These are phyloP conservation scores for Quercus aquifolioides DNA, from an alignment of 306 rosid species.

Conservation along the genomic window DNA sequence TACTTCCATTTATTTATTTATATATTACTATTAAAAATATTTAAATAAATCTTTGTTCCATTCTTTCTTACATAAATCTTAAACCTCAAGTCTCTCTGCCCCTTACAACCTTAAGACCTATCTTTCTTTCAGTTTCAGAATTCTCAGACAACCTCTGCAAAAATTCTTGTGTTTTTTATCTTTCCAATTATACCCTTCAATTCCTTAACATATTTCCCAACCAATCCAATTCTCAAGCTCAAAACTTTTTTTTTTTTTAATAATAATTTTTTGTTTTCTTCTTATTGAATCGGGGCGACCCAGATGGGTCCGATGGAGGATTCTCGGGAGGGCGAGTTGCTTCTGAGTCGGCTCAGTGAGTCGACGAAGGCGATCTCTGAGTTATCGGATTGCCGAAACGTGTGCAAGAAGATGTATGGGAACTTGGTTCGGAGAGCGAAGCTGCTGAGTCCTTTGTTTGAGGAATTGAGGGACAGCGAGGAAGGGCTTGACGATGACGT, in stretches of 20 bases:
- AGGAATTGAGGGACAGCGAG: constrained; percentile 77
- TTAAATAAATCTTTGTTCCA: too few species aligned
- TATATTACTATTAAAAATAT: too few species aligned
- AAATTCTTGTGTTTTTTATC: constrained; percentile 13
- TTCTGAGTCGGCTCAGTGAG: constrained; percentile 51
- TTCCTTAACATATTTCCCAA: constrained; percentile 3
- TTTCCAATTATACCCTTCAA: constrained; percentile 14
- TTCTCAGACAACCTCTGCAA: constrained; percentile 8
- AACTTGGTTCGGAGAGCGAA: constrained; percentile 74
- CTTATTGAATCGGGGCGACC: constrained; percentile 21
- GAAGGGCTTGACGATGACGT: constrained; percentile 47
- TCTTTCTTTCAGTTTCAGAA: constrained; percentile 6
- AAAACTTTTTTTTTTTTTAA: neutral
- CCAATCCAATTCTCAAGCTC: neutral
- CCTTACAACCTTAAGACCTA: neutral
- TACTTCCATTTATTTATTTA: neutral
- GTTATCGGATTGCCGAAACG: constrained; percentile 67
- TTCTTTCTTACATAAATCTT: neutral
- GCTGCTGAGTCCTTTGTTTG: constrained; percentile 85
- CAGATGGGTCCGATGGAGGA: constrained; percentile 55
- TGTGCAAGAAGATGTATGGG: constrained; percentile 66
- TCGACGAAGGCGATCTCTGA: constrained; percentile 60
- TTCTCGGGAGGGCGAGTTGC: neutral
- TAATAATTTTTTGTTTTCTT: neutral
- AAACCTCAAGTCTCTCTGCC: too few species aligned